Evolutionary conservation across 805 yeast species (phyloP).

Genomic region (Nakazawaea pomicola): DNA sequence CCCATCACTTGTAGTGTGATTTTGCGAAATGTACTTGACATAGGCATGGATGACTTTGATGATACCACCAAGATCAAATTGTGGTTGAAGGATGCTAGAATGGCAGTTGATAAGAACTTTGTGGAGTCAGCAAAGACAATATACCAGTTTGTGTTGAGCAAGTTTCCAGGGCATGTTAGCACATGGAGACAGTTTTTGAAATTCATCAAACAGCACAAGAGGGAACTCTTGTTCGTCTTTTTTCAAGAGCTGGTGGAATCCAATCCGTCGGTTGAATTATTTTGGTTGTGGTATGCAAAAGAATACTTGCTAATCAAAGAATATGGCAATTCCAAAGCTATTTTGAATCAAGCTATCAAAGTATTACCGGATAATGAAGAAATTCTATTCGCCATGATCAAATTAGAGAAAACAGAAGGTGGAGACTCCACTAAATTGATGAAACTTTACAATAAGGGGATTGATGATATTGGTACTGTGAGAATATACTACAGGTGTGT

Average conservation of each 20-base stretch:
- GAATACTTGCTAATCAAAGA: conserved; percentile 54
- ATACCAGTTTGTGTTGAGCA: conserved; percentile 39
- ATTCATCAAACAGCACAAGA: conserved; percentile 28
- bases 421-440: conserved; percentile 23
- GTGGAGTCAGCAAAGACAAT: conserved; percentile 41
- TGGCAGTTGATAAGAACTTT: conserved; percentile 20
- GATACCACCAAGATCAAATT: conserved; percentile 20
- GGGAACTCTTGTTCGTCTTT: conserved; percentile 31
- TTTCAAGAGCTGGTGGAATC: conserved; percentile 50
- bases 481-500: conserved; percentile 61
- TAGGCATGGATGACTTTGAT: conserved; percentile 23
- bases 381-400: conserved; percentile 69
- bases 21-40: conserved; percentile 34
- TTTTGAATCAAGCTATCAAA: conserved; percentile 45
- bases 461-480: conserved; percentile 31
- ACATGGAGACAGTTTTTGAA: conserved; percentile 46
- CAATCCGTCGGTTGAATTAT: conserved; percentile 43
- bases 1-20: conserved; percentile 49
- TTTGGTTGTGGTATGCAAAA: conserved; percentile 68
- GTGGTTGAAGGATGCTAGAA: conserved; percentile 34
- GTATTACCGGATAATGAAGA: conserved; percentile 42
- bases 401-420: conserved; percentile 45
- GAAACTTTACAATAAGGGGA: conserved; percentile 34
- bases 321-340: conserved; percentile 43
- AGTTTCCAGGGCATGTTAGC: conserved; percentile 39